phyloP scores from a whole-genome alignment of 306 rosid genomes.

The Quercus robur region DNA sequence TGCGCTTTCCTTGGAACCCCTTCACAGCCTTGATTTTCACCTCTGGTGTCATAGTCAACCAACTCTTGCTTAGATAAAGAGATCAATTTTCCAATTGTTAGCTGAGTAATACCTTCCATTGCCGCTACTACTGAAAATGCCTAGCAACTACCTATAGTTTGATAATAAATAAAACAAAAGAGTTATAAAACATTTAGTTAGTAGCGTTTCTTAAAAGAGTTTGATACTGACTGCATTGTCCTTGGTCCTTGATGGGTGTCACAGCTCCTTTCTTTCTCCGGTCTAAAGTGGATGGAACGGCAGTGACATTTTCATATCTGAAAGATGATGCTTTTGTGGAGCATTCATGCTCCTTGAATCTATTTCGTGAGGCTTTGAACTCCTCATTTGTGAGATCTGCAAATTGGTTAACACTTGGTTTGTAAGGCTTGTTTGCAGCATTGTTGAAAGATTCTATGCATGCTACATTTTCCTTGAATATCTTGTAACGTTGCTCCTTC shows the following conservation, averaged over 20 bases:
- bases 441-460: too few species aligned
- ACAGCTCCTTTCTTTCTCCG: background rate
- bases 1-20: constrained; percentile 42
- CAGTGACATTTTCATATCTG: constrained; percentile 37
- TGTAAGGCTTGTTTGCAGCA: too few species aligned
- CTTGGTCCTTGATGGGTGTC: constrained; percentile 33
- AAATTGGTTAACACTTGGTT: too few species aligned
- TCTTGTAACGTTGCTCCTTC: too few species aligned
- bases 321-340: background rate
- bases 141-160: constrained; percentile 33
- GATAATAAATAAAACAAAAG: too few species aligned
- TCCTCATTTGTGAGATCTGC: too few species aligned
- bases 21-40: constrained; percentile 38
- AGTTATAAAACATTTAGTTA: too few species aligned
- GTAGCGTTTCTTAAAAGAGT: too few species aligned
- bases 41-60: constrained; percentile 39
- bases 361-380: too few species aligned
- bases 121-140: constrained; percentile 46
- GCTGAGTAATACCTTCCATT: constrained; percentile 31
- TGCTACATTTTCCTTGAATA: too few species aligned
- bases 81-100: constrained; percentile 19
- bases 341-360: too few species aligned
- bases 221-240: constrained; percentile 30
- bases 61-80: constrained; percentile 44
- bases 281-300: background rate